Conservation (phyloP, 2,329 filamentous ascomycete genomes). For the Thermothelomyces thermophilus region DNA sequence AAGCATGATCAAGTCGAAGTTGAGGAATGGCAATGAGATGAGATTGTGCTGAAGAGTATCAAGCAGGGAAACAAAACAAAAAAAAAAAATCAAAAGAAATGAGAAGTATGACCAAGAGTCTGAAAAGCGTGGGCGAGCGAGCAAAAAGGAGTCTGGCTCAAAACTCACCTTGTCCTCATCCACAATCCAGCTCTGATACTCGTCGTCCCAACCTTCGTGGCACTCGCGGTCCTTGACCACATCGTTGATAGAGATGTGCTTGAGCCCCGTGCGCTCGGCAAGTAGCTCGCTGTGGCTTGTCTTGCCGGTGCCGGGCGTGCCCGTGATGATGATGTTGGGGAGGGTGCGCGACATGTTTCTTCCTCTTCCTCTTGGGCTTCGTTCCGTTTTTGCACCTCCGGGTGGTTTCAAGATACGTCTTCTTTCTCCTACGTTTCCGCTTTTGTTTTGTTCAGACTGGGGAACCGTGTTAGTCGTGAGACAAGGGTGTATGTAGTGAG, state of each 20-base stretch:
- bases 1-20: background rate
- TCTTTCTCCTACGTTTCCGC: too few relatives aligned
- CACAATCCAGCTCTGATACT: conserved; percentile 82
- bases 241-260: conserved; percentile 82
- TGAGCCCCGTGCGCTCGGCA: conserved; percentile 67
- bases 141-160: background rate
- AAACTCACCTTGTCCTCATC: conserved; percentile 82
- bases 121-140: background rate
- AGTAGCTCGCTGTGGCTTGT: conserved; percentile 84
- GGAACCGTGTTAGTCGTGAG: too few relatives aligned
- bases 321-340: conserved; percentile 92
- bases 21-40: background rate
- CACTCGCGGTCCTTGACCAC: conserved; percentile 84
- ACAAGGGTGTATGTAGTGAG: too few relatives aligned
- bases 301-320: conserved; percentile 93
- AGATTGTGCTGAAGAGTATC: conserved; percentile 7
- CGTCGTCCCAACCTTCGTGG: conserved; percentile 81
- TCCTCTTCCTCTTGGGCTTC: conserved; percentile 18
- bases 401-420: too few relatives aligned
- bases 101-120: background rate
- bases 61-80: background rate
- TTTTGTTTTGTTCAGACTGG: too few relatives aligned
- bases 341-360: conserved; percentile 38
- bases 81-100: conserved; percentile 8
- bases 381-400: background rate